These are phyloP conservation scores for Luffa acutangula DNA, from an alignment of 306 rosid species.

Conservation along the genomic window DNA sequence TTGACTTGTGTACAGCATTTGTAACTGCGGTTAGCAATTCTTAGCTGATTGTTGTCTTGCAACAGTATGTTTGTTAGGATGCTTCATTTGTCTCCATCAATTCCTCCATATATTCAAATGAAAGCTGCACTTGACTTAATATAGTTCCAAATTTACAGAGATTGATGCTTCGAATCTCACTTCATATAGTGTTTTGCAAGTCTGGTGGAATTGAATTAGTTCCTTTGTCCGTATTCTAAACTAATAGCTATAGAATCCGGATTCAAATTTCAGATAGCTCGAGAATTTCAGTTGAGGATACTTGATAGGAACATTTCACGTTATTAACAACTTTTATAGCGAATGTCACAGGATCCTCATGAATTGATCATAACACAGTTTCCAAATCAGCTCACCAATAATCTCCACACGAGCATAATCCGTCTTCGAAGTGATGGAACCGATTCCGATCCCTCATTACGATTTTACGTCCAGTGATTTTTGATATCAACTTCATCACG, in stretches of 20 bases:
- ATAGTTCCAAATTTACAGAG: background rate
- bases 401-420: constrained; percentile 68
- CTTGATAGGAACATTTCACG: background rate
- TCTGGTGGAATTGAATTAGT: background rate
- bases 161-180: background rate
- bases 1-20: constrained; percentile 1
- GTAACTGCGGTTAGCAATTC: background rate
- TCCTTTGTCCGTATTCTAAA: background rate
- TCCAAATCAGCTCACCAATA: constrained; percentile 39
- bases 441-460: constrained; percentile 69
- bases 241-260: background rate
- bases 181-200: background rate
- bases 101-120: background rate
- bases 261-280: background rate
- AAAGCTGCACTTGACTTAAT: background rate
- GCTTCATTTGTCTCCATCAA: background rate
- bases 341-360: background rate
- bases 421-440: constrained; percentile 69
- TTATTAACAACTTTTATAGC: background rate
- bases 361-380: background rate
- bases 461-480: constrained; percentile 45
- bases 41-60: background rate
- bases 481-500: constrained; percentile 60
- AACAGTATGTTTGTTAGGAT: background rate
- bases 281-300: background rate